Conservation (phyloP, 805 yeast genomes). For the Barnettozyma siamensis region DNA sequence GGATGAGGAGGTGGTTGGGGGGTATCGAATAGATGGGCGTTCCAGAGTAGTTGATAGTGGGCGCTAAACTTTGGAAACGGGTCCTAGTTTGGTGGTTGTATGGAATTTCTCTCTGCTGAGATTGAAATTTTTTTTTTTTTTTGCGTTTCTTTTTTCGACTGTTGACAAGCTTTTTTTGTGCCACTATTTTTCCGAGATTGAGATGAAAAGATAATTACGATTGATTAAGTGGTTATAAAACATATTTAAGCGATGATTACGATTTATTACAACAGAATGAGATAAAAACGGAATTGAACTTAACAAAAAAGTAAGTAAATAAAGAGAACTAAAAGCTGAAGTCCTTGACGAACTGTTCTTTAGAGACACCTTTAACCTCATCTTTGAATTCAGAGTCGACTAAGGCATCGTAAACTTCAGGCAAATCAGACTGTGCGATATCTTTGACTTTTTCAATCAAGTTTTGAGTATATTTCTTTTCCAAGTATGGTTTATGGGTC, state of each 20-base stretch:
- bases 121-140: neutral
- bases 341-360: constrained; percentile 20
- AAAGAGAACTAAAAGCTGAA: constrained; percentile 5
- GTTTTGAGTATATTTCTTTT: constrained; percentile 16
- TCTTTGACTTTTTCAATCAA: constrained; percentile 16
- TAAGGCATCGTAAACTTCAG: constrained; percentile 7
- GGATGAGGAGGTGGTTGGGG: no score
- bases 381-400: constrained; percentile 8
- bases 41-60: no score
- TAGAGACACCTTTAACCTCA: constrained; percentile 16
- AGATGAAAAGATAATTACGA: neutral
- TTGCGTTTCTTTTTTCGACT: neutral
- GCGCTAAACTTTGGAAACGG: no score
- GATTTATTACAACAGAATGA: no score
- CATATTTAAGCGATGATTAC: no score
- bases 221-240: no score
- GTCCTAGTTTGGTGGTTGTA: neutral
- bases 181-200: neutral
- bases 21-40: no score
- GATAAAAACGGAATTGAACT: no score
- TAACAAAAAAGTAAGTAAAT: no score
- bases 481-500: constrained; percentile 18
- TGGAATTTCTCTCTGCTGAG: no score
- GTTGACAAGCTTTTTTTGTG: neutral
- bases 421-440: constrained; percentile 6